These are phyloP conservation scores for Penicillium parvum DNA, from an alignment of 495 filamentous ascomycete species.

Conservation along the genomic window DNA sequence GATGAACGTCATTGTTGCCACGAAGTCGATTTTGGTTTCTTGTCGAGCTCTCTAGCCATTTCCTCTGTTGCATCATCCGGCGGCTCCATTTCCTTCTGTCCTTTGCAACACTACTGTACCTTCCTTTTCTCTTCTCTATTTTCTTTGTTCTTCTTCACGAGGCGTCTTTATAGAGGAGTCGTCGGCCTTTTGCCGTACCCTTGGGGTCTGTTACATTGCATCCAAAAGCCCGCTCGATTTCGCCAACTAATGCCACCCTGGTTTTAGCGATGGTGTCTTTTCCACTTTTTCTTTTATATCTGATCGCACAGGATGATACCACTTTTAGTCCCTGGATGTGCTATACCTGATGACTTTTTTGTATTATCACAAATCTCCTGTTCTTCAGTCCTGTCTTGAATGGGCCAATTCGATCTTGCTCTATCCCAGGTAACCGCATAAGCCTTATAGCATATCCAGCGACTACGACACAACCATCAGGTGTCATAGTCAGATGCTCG, in stretches of 20 bases:
- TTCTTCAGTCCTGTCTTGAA: slow-evolving; percentile 4
- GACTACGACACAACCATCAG: not conserved
- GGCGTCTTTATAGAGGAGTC: slow-evolving; percentile 29
- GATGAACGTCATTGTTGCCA: slow-evolving; percentile 23
- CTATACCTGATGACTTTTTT: slow-evolving; percentile 23
- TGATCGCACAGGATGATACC: slow-evolving; percentile 39
- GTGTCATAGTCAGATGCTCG: not conserved
- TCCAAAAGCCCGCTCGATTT: slow-evolving; percentile 26
- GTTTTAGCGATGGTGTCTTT: slow-evolving; percentile 20
- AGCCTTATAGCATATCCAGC: not conserved
- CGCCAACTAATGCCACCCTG: slow-evolving; percentile 15
- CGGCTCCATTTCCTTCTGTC: slow-evolving; percentile 20
- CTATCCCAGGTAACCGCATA: not conserved
- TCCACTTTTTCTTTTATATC: slow-evolving; percentile 7
- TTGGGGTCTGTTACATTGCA: slow-evolving; percentile 27
- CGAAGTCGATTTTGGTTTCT: slow-evolving; percentile 20
- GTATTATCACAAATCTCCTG: slow-evolving; percentile 21
- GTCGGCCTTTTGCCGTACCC: slow-evolving; percentile 19
- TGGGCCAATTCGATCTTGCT: slow-evolving; percentile 10
- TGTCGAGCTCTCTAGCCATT: slow-evolving; percentile 24
- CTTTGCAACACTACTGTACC: slow-evolving; percentile 15
- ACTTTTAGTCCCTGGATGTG: slow-evolving; percentile 29
- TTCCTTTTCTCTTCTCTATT: slow-evolving; percentile 4
- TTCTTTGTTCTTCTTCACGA: slow-evolving; percentile 10
- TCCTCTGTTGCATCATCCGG: slow-evolving; percentile 25